Percentiles rank a stretch among this genome's conserved stretches.
Evolutionary conservation across 1,284 basidiomycete genomes (phyloP).

Genomic region (Puccinia coronata): DNA sequence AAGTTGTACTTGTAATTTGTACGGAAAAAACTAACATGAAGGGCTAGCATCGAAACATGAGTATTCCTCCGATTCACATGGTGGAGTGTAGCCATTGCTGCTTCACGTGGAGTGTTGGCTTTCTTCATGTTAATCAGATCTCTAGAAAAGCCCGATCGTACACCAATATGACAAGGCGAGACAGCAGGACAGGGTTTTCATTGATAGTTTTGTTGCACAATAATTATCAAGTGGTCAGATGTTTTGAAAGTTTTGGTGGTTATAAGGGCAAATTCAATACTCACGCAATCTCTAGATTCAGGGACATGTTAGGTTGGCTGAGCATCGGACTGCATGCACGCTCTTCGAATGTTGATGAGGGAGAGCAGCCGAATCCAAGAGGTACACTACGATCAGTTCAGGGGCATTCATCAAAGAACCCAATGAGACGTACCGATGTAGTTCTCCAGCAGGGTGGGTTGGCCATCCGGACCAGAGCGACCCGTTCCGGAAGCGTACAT

Average conservation of each 20-base stretch:
- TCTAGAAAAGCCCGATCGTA: slow-evolving; percentile 58
- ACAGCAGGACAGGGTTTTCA: not conserved
- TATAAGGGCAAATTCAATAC: not conserved
- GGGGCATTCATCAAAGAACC: not conserved
- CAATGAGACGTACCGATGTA: slow-evolving; percentile 22
- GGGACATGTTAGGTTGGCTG: slow-evolving; percentile 83
- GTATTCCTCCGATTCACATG: slow-evolving; percentile 86
- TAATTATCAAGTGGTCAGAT: not conserved
- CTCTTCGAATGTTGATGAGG: slow-evolving; percentile 57
- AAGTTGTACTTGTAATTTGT: no score
- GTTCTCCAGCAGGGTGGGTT: slow-evolving; percentile 2
- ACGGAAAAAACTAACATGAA: slow-evolving; percentile 56
- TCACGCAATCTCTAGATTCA: slow-evolving; percentile 90
- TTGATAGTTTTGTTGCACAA: not conserved
- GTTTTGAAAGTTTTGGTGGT: not conserved
- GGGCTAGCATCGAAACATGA: slow-evolving; percentile 78
- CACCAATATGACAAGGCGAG: not conserved
- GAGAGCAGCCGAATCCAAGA: not conserved
- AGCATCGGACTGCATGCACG: slow-evolving; percentile 85
- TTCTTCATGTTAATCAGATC: slow-evolving; percentile 81
- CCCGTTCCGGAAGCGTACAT: slow-evolving; percentile 3
- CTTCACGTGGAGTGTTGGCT: slow-evolving; percentile 90
- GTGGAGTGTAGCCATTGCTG: slow-evolving; percentile 77
- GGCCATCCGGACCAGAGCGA: slow-evolving; percentile 9
- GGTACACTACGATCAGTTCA: not conserved